Percentiles rank a stretch among this genome's conserved stretches.
phyloP scores from a whole-genome alignment of 345 rosid species.

The Citrus trifoliata region DNA sequence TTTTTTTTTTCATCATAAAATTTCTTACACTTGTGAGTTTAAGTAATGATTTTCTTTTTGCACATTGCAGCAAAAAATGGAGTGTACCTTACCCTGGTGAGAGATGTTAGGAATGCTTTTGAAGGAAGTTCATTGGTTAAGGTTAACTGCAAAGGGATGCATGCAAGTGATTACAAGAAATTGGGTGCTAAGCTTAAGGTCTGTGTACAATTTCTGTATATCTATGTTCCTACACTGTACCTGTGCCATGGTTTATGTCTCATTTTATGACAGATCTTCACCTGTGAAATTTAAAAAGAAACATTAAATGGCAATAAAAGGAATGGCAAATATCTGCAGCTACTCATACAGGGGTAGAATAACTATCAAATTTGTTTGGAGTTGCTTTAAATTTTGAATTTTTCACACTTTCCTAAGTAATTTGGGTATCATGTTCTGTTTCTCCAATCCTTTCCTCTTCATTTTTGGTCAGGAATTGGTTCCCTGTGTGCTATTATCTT shows the following conservation, averaged over 20 bases:
- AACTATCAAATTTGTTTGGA: not conserved
- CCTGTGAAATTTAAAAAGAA: not conserved
- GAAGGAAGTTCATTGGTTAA: slow-evolving; percentile 84
- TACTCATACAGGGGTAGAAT: not conserved
- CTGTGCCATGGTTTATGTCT: not conserved
- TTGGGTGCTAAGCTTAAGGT: slow-evolving; percentile 96
- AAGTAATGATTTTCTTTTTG: slow-evolving; percentile 9
- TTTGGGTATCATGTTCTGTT: not conserved
- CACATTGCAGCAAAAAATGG: slow-evolving; percentile 76
- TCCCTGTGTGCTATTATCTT: slow-evolving; percentile 86
- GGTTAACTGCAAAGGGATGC: slow-evolving; percentile 77
- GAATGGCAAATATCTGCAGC: not conserved
- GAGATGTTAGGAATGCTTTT: slow-evolving; percentile 81
- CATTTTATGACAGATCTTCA: not conserved
- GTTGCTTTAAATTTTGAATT: not conserved
- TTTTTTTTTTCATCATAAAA: not conserved
- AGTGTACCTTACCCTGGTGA: slow-evolving; percentile 64
- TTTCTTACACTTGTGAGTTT: not conserved
- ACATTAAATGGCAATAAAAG: not conserved
- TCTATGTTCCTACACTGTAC: not conserved
- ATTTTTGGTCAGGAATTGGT: slow-evolving; percentile 61
- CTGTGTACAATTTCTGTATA: not conserved
- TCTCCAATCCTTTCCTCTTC: slow-evolving; percentile 3
- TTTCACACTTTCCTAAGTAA: not conserved
- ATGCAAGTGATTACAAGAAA: slow-evolving; percentile 86